These are phyloP conservation scores for Nakazawaea wickerhamii DNA, from an alignment of 805 yeast genomes.

Conservation along the genomic window DNA sequence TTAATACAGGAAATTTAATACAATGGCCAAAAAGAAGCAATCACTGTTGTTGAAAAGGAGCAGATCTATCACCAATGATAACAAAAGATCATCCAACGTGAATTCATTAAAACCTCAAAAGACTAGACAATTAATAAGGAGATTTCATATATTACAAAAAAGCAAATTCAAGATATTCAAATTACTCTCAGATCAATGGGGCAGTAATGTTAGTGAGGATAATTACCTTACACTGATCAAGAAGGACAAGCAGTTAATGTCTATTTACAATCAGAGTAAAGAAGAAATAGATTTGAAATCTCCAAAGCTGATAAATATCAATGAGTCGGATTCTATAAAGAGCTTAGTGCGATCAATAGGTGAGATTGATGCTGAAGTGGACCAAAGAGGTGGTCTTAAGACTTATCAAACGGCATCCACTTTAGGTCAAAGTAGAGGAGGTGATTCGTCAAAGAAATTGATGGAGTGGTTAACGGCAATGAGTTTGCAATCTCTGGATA, in stretches of 20 bases:
- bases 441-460: conserved; percentile 82
- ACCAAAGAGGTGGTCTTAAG: conserved; percentile 66
- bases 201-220: conserved; percentile 19
- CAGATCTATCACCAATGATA: conserved; percentile 28
- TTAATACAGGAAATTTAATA: too few species aligned
- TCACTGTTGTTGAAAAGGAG: conserved; percentile 25
- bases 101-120: conserved; percentile 56
- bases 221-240: conserved; percentile 16
- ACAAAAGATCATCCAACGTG: conserved; percentile 26
- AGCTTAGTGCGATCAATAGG: conserved; percentile 34
- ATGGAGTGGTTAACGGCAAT: conserved; percentile 61
- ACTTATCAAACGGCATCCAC: conserved; percentile 83
- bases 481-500: conserved; percentile 8
- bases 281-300: conserved; percentile 19
- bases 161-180: conserved; percentile 38
- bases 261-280: conserved; percentile 14
- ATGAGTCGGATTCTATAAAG: conserved; percentile 12
- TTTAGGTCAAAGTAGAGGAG: conserved; percentile 86
- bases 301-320: conserved; percentile 12
- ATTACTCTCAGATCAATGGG: conserved; percentile 22
- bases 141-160: conserved; percentile 69
- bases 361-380: conserved; percentile 56
- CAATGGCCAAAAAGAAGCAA: conserved; percentile 17
- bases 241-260: conserved; percentile 6
- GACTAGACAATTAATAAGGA: conserved; percentile 70